phyloP scores from a whole-genome alignment of 2,329 filamentous ascomycete species.

The Zopfia rhizophila region DNA sequence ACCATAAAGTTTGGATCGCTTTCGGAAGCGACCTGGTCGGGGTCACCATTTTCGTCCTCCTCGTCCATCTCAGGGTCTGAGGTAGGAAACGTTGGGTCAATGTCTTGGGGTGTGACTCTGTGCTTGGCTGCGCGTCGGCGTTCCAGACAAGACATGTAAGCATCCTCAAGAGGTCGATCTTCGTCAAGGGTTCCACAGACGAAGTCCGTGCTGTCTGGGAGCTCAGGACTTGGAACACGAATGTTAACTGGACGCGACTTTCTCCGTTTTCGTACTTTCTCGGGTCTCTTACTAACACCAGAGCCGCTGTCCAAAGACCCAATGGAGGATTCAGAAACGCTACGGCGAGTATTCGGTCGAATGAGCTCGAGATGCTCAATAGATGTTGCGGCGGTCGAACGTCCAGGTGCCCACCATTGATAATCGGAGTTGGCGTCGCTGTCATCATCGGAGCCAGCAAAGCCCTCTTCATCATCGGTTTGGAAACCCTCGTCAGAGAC shows the following conservation, averaged over 20 bases:
- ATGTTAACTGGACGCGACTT: slow-evolving; percentile 65
- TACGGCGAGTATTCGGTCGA: slow-evolving; percentile 57
- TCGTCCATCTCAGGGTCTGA: slow-evolving; percentile 89
- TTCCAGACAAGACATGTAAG: slow-evolving; percentile 86
- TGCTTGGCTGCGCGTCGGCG: slow-evolving; percentile 84
- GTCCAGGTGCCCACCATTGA: slow-evolving; percentile 70
- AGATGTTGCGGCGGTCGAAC: slow-evolving; percentile 64
- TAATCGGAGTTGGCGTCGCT: slow-evolving; percentile 72
- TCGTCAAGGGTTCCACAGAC: slow-evolving; percentile 98
- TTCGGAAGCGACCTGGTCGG: slow-evolving; percentile 54
- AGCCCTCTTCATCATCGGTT: slow-evolving; percentile 80
- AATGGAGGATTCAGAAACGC: slow-evolving; percentile 64
- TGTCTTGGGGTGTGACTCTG: slow-evolving; percentile 85
- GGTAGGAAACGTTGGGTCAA: slow-evolving; percentile 93
- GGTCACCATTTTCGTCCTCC: slow-evolving; percentile 73
- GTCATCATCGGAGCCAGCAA: slow-evolving; percentile 75
- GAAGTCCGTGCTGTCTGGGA: slow-evolving; percentile 98
- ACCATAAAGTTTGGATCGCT: slow-evolving; percentile 77
- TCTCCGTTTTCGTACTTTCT: slow-evolving; percentile 49
- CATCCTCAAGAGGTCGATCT: slow-evolving; percentile 92
- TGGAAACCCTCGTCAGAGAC: slow-evolving; percentile 75
- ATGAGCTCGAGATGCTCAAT: slow-evolving; percentile 60
- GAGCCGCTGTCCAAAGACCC: slow-evolving; percentile 59
- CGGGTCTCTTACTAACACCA: slow-evolving; percentile 34
- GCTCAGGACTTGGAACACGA: slow-evolving; percentile 75